Evolutionary conservation across 345 rosid genomes (phyloP).

Genomic region (Populus davidiana): DNA sequence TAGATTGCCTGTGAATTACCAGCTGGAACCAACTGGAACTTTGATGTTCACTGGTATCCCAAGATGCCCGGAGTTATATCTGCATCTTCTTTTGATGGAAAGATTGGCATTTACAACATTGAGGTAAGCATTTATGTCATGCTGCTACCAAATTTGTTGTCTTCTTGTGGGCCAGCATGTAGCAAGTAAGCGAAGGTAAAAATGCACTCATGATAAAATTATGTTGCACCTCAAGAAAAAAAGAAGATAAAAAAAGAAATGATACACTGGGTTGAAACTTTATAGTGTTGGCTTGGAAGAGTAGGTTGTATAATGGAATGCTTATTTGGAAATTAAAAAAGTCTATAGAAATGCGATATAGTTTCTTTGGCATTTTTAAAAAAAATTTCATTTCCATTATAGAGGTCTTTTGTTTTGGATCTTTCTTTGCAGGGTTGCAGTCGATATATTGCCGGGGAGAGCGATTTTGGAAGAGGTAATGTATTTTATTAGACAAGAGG

Average conservation of each 20-base stretch:
- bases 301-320: not conserved
- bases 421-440: slow-evolving; percentile 69
- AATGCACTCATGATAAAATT: not conserved
- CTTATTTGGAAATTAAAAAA: not conserved
- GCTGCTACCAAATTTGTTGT: not conserved
- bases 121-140: slow-evolving; percentile 52
- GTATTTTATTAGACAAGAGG: not conserved
- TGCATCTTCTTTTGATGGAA: slow-evolving; percentile 97
- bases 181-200: not conserved
- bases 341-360: not conserved
- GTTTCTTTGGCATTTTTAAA: not conserved
- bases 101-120: slow-evolving; percentile 86
- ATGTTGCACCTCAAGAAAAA: not conserved
- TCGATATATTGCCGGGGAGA: slow-evolving; percentile 53
- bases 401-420: slow-evolving; percentile 12
- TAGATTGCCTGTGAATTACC: slow-evolving; percentile 92
- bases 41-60: slow-evolving; percentile 97
- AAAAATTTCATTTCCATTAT: not conserved
- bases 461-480: slow-evolving; percentile 64
- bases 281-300: not conserved
- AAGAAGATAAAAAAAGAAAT: not conserved
- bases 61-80: slow-evolving; percentile 93
- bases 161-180: not conserved
- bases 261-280: not conserved
- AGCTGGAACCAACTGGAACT: slow-evolving; percentile 95